A percentile compares a stretch with the other conserved stretches of the same genome.
These are phyloP conservation scores for Debaryomyces subglobosus DNA, from an alignment of 1,139 yeast species.

Conservation along the genomic window DNA sequence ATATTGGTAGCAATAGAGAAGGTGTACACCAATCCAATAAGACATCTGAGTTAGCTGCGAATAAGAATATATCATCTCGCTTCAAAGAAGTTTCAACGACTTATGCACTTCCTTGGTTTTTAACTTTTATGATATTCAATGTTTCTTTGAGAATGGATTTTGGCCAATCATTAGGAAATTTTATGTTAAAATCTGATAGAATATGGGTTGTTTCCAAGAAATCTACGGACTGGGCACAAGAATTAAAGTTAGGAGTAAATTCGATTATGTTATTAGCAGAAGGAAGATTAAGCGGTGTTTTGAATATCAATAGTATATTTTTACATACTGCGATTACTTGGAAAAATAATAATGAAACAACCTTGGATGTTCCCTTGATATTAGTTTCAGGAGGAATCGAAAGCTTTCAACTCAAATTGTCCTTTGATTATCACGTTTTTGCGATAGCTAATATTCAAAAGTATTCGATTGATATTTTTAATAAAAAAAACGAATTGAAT, in stretches of 20 bases:
- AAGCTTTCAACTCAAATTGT: constrained; percentile 58
- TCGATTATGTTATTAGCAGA: constrained; percentile 55
- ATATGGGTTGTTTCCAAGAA: constrained; percentile 76
- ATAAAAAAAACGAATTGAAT: constrained; percentile 58
- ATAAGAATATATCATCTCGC: constrained; percentile 51
- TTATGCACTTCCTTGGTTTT: constrained; percentile 74
- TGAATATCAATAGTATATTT: constrained; percentile 53
- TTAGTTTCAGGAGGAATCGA: constrained; percentile 62
- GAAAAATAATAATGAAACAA: constrained; percentile 49
- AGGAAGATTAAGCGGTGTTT: constrained; percentile 79
- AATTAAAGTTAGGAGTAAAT: constrained; percentile 63
- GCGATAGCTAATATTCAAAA: constrained; percentile 58
- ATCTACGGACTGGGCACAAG: constrained; percentile 72
- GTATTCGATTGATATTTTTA: constrained; percentile 62
- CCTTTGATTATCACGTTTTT: constrained; percentile 86
- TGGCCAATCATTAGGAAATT: constrained; percentile 81
- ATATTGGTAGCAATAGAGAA: neutral
- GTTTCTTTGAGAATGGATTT: constrained; percentile 65
- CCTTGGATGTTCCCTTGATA: constrained; percentile 66
- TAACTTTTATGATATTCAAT: constrained; percentile 59
- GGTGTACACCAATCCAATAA: neutral
- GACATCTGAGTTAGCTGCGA: constrained; percentile 28
- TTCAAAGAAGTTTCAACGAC: constrained; percentile 66
- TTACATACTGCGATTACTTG: constrained; percentile 73
- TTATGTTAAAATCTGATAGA: constrained; percentile 55